Percentiles rank a stretch among this genome's conserved stretches.
Evolutionary conservation across 768 basidiomycete species (phyloP).

Genomic region (Mycena metata): DNA sequence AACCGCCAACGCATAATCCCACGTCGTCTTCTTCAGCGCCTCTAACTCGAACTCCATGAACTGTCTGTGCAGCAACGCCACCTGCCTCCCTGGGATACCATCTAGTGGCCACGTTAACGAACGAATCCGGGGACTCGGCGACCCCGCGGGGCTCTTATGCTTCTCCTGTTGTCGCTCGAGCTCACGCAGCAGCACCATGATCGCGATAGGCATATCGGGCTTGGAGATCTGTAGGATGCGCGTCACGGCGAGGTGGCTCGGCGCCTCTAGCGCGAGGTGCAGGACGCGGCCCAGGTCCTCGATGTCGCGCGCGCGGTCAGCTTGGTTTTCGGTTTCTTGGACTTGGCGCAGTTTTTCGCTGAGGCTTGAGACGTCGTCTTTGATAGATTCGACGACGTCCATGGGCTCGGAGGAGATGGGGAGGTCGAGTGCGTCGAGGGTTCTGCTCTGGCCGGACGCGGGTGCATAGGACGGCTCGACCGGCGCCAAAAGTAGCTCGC

Average conservation of each 20-base stretch:
- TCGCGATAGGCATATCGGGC: constrained; percentile 54
- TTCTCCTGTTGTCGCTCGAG: constrained; percentile 9
- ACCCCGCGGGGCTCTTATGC: neutral
- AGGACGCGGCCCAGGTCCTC: constrained; percentile 57
- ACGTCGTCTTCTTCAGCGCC: constrained; percentile 55
- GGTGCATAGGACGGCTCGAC: constrained; percentile 11
- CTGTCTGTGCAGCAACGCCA: constrained; percentile 54
- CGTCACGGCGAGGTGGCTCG: constrained; percentile 57
- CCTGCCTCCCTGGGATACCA: constrained; percentile 24
- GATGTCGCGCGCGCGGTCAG: constrained; percentile 54
- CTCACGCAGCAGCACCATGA: constrained; percentile 20
- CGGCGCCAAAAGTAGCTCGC: neutral
- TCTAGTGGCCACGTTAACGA: constrained; percentile 32
- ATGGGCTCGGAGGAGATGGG: neutral
- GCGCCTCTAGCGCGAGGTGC: constrained; percentile 51
- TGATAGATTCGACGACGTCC: neutral
- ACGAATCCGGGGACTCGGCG: constrained; percentile 26
- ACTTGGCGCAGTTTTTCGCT: constrained; percentile 4
- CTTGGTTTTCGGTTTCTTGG: constrained; percentile 48
- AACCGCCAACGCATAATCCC: neutral
- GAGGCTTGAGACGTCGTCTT: constrained; percentile 9
- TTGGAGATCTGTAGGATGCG: constrained; percentile 55
- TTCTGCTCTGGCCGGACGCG: neutral
- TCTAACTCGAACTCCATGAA: constrained; percentile 62
- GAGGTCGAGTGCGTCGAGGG: neutral